Base-by-base conservation (phyloP, 495 filamentous ascomycete genomes). In the Penicillium soppii region DNA sequence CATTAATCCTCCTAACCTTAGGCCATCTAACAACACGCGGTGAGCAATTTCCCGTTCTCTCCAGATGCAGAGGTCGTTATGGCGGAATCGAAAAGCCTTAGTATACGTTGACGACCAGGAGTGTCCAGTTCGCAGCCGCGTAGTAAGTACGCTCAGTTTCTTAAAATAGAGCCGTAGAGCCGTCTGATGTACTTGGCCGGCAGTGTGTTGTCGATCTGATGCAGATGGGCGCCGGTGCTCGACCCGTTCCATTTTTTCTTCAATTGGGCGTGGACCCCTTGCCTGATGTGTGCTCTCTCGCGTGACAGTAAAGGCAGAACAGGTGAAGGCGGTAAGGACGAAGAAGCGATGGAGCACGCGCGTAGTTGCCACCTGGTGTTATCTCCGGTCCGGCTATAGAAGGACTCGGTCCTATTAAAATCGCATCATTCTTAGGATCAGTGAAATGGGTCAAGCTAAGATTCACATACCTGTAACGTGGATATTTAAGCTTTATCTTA, bases 401-500 rank as follows among this genome's bases (percentile, higher is more conserved):
- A n/a, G n/a, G n/a, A n/a, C n/a, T n/a, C n/a, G n/a, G n/a, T n/a
- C n/a, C n/a, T n/a, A n/a, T n/a, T n/a, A n/a, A n/a, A n/a, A n/a
- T n/a, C n/a, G n/a, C n/a, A n/a, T n/a, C n/a, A n/a, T 27, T 27
- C 25, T 41, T n/a, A n/a, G 9, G 9, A 23, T 41, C 12, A 25
- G 38, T 41, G 4, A 41, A 19, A 16, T n/a, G n/a, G 38, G 2
- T 41, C 13, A 41, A 19, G 20, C 38, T 41, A 41, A 41, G 36
- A 41, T 39, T 41, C 20, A 41, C 38, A 23, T 25, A 41, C 20
- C 38, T 41, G 43, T 68, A 49, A 32, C 62, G 37, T 38, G 17
- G 36, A 41, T 41, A 41, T 41, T 25, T 20, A 20, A 2, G 38
- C 38, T 41, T 41, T 41, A 4, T n/a, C 20, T 23, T 25, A 20